Evolutionary conservation across 768 basidiomycete species (phyloP), one percentile per base, ranked within the genome.

Genomic region (Phaffia tasmanica): DNA sequence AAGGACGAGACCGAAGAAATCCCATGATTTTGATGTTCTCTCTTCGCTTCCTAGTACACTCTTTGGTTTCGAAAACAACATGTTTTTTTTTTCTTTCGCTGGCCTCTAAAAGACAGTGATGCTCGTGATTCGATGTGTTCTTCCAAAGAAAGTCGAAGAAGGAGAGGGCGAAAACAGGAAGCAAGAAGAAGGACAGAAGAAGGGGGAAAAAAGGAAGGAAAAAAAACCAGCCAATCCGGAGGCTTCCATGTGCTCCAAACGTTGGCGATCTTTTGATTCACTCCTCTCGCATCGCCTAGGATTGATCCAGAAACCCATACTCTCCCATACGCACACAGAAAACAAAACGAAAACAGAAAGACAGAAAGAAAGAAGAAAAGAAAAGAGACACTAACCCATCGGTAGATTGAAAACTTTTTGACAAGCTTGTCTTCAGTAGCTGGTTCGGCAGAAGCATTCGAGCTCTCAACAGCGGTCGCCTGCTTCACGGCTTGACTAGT

Each of bases 381-480:
- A 30, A 58, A 62, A 29, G 11, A 55, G 63, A 59, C 54, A 80
- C 84, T 69, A 66, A 89, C 89, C 91, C 95, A 99, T 76, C 95
- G 88, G 80, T 99, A 99, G 71, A 99, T 92, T 82, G 93, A 89
- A 82, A 99, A 97, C 77, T 92, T 87, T 80, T 98, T 98, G 73
- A 86, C 80, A 71, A 71, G 54, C 65, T 69, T 68, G 67, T 70
- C 66, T 50, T 67, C 64, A n/a, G 68, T 59, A 1, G 68, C 67
- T 18, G 67, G 68, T 8, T 71, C 69, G 9, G 70, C 68, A 16
- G 73, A 72, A 49, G 65, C 70, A 54, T 68, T 70, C 61, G 72
- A 57, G 67, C 62, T 21, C n/a, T 72, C 69, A n/a, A 65, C 62
- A 30, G 72, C 70, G 32, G 69, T 57, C 27, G 74, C 74, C 54